phyloP scores from a whole-genome alignment of 2,329 filamentous ascomycete species.

The Cercospora brassicicola region DNA sequence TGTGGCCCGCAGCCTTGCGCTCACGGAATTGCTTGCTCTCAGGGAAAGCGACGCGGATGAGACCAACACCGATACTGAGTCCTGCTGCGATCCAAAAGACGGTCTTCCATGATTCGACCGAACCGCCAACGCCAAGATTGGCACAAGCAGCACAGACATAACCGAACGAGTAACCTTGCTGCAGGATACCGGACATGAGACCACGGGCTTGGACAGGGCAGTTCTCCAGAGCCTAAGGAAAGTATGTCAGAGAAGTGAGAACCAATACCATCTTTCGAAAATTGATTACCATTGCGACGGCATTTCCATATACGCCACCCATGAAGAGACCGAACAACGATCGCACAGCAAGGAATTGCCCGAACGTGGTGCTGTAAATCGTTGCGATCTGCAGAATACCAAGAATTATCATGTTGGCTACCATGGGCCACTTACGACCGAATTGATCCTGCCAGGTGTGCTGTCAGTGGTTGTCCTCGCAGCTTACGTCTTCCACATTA shows the following conservation, averaged over 20 bases:
- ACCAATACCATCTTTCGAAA: background rate
- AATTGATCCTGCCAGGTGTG: constrained; percentile 59
- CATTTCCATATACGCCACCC: constrained; percentile 62
- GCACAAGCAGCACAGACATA: constrained; percentile 76
- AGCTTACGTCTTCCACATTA: background rate
- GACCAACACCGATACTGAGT: constrained; percentile 66
- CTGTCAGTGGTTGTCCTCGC: background rate
- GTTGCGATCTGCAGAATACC: constrained; percentile 73
- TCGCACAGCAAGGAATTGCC: constrained; percentile 64
- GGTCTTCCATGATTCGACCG: constrained; percentile 67
- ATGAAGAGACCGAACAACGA: constrained; percentile 64
- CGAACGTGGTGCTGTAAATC: constrained; percentile 71
- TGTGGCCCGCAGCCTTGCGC: constrained; percentile 61
- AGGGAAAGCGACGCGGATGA: constrained; percentile 67
- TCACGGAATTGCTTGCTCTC: constrained; percentile 75
- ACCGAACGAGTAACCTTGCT: constrained; percentile 68
- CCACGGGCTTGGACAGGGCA: constrained; percentile 68
- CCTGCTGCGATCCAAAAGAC: constrained; percentile 64
- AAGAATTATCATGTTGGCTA: constrained; percentile 73
- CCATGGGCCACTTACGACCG: constrained; percentile 60
- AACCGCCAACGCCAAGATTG: constrained; percentile 70
- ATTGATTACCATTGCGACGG: constrained; percentile 52
- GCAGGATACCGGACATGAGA: constrained; percentile 77
- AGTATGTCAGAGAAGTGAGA: background rate
- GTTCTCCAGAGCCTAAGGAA: constrained; percentile 61